These are phyloP conservation scores for Oleoguttula mirabilis DNA, from an alignment of 495 filamentous ascomycete genomes.

Conservation along the genomic window DNA sequence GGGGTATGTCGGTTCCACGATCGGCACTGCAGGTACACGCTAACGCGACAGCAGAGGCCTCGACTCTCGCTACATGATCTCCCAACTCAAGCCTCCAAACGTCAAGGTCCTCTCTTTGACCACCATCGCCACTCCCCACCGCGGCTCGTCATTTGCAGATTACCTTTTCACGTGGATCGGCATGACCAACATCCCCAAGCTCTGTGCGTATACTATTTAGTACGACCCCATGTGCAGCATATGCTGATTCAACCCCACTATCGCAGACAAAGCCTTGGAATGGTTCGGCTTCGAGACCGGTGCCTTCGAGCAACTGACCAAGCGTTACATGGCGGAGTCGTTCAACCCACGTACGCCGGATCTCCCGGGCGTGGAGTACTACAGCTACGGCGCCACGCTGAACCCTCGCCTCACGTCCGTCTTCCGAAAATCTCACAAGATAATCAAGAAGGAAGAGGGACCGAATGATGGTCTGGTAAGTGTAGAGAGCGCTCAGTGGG, in stretches of 20 bases:
- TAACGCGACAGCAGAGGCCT: conserved; percentile 49
- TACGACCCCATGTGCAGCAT: no score
- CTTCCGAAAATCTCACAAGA: conserved; percentile 58
- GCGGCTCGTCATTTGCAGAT: conserved; percentile 73
- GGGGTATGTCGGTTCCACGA: conserved; percentile 44
- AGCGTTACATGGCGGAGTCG: conserved; percentile 60
- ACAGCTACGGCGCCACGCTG: conserved; percentile 76
- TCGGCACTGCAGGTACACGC: conserved; percentile 11
- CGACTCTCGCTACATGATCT: conserved; percentile 89
- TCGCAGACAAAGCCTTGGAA: conserved; percentile 59
- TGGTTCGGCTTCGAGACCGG: conserved; percentile 60
- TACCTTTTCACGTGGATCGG: conserved; percentile 65
- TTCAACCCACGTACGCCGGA: conserved; percentile 80
- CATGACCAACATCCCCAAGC: conserved; percentile 40
- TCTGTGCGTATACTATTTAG: no score
- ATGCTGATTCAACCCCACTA: no score
- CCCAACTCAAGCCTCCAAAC: conserved; percentile 53
- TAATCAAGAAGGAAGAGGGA: conserved; percentile 61
- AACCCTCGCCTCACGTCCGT: conserved; percentile 55
- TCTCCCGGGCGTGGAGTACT: conserved; percentile 62
- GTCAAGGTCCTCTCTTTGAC: conserved; percentile 70
- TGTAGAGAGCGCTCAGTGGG: conserved; percentile 75
- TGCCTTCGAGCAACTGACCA: conserved; percentile 77
- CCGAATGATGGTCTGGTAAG: conserved; percentile 90
- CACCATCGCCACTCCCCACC: conserved; percentile 80